phyloP scores from a whole-genome alignment of 169 alveolate species.

The Plasmodium reichenowi region DNA sequence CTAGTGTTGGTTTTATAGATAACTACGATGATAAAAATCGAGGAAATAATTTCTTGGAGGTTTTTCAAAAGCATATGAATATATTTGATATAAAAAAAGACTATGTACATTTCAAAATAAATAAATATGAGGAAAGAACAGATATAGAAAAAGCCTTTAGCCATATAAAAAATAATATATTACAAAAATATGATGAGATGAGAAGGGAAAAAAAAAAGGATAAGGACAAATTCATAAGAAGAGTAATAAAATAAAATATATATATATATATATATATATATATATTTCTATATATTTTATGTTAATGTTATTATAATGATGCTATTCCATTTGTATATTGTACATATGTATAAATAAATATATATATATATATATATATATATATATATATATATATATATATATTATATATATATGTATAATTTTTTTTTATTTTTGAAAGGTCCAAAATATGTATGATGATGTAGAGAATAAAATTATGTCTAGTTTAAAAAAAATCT shows the following conservation, averaged over 20 bases:
- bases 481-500: slow-evolving; percentile 15
- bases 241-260: slow-evolving; percentile 5
- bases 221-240: slow-evolving; percentile 20
- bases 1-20: slow-evolving; percentile 19
- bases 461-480: slow-evolving; percentile 38
- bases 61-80: background rate
- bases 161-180: background rate
- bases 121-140: slow-evolving; percentile 19
- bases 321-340: background rate
- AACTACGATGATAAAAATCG: background rate
- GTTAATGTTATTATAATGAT: too few species aligned
- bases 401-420: background rate
- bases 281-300: background rate
- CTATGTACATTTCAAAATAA: slow-evolving; percentile 5
- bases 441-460: slow-evolving; percentile 37
- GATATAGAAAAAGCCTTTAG: slow-evolving; percentile 21
- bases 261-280: background rate
- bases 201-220: background rate
- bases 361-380: too few species aligned
- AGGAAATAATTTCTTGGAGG: slow-evolving; percentile 16
- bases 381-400: too few species aligned
- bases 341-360: too few species aligned
- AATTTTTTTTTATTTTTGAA: background rate
- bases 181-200: background rate
- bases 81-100: slow-evolving; percentile 18